phyloP scores from a whole-genome alignment of 345 rosid genomes.

The Salix viminalis region DNA sequence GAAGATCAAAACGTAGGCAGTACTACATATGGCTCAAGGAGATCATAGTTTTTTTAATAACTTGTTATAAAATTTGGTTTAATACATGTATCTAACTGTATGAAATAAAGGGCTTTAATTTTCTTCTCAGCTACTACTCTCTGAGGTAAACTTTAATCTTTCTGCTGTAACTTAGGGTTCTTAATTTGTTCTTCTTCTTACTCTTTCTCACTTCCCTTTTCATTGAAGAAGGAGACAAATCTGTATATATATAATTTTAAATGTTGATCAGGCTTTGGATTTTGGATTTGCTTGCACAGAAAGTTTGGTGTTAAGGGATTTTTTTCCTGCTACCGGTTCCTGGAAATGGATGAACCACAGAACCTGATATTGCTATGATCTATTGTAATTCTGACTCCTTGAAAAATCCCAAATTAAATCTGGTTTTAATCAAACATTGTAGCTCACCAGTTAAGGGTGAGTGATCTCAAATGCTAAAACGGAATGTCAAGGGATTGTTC shows the following conservation, averaged over 20 bases:
- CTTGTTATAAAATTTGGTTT: no score
- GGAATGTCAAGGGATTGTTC: no score
- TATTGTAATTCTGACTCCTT: not conserved
- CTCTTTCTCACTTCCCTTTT: not conserved
- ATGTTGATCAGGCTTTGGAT: no score
- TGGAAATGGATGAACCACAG: not conserved
- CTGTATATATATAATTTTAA: no score
- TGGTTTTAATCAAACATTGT: no score
- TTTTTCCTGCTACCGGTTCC: slow-evolving; percentile 6
- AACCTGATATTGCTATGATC: no score
- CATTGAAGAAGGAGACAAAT: not conserved
- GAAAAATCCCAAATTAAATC: no score
- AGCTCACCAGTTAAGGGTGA: no score
- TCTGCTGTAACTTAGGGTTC: not conserved
- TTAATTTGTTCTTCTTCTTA: not conserved
- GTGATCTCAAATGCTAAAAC: no score
- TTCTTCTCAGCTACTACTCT: not conserved
- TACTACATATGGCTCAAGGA: not conserved
- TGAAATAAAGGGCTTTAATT: no score
- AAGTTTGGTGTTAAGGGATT: not conserved
- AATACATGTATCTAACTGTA: not conserved
- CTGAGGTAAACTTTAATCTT: slow-evolving; percentile 9
- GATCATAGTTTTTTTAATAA: not conserved
- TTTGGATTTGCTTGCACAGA: no score
- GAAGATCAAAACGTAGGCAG: not conserved